Base-by-base conservation (phyloP, 1,284 basidiomycete species). In the Phylloporus sp. region DNA sequence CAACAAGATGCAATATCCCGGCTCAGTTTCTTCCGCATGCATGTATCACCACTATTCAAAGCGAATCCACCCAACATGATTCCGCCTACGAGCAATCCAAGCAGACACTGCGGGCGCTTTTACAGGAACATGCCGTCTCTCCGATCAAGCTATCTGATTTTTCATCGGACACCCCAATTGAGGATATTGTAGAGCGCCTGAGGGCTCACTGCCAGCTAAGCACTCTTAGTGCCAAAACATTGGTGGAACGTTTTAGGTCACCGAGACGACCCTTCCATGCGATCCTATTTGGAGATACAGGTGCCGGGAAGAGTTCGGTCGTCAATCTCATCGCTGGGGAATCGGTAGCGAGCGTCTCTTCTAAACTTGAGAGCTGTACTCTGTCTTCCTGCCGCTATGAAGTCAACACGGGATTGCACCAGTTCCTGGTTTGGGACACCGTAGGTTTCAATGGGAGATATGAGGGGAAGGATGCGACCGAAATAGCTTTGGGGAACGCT, bases 391-490 rank as follows among this genome's bases (percentile, higher is more conserved):
- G 56, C 45, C 56, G 66, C 32, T 67, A 80, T 53, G 59, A 66
- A 55, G 55, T 77, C 61, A 70, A 68, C 27, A 69, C 73, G 3
- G 70, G 72, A 59, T 39, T 65, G 45, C 66, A 71, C 39, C 66
- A 71, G 52, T 76, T 79, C 63, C 66, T 64, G 4, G 64, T 83
- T 49, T 84, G 78, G 78, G 82, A 83, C 59, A 84, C 82, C 14
- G 76, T 76, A 7, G 75, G 75, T 29, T 60, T 77, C 52, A 77
- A 78, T 27, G 75, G 66, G 23, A 29, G 27, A 5, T 5, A 55
- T 23, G 55, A 67, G 19, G 65, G 60, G 6, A 65, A 68, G 15
- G 32, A 32, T 32, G 32, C 32, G 32, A 32, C 32, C 32, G 32
- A 32, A 32, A 32, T 32, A 7, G 32, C 32, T 7, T 32, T 32